A percentile compares a stretch with the other conserved stretches of the same genome.
phyloP scores from a whole-genome alignment of 1,284 basidiomycete species.

The Porogramme epimiltina region DNA sequence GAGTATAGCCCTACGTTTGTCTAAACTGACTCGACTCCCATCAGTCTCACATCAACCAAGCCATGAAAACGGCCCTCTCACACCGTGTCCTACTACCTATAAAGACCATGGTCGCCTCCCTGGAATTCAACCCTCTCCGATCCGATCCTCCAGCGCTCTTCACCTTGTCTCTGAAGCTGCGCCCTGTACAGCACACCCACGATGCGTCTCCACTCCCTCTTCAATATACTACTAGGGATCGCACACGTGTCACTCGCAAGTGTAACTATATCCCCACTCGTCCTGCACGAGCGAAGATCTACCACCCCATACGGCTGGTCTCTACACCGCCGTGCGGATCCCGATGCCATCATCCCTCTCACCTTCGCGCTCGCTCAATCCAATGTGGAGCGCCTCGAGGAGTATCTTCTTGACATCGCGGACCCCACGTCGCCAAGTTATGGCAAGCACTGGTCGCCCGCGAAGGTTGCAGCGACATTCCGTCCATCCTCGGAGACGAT shows the following conservation, averaged over 20 bases:
- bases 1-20: too few species aligned
- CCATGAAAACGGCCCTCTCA: too few species aligned
- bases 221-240: neutral
- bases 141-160: too few species aligned
- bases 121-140: too few species aligned
- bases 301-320: constrained; percentile 39
- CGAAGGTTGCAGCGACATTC: constrained; percentile 41
- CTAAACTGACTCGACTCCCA: too few species aligned
- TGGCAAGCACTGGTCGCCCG: constrained; percentile 43
- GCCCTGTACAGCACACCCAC: too few species aligned
- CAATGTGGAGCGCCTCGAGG: constrained; percentile 43
- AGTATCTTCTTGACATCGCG: constrained; percentile 44
- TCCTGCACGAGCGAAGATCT: constrained; percentile 41
- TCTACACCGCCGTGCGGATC: constrained; percentile 32
- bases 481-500: constrained; percentile 44
- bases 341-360: constrained; percentile 37
- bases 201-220: too few species aligned
- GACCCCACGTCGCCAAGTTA: constrained; percentile 44
- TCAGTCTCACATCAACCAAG: too few species aligned
- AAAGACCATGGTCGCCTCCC: too few species aligned
- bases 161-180: too few species aligned
- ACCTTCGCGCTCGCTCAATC: constrained; percentile 47
- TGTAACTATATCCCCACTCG: constrained; percentile 15
- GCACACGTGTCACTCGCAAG: neutral
- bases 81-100: too few species aligned